Conservation (phyloP, 768 basidiomycete species). For the Termitomyces sp. region DNA sequence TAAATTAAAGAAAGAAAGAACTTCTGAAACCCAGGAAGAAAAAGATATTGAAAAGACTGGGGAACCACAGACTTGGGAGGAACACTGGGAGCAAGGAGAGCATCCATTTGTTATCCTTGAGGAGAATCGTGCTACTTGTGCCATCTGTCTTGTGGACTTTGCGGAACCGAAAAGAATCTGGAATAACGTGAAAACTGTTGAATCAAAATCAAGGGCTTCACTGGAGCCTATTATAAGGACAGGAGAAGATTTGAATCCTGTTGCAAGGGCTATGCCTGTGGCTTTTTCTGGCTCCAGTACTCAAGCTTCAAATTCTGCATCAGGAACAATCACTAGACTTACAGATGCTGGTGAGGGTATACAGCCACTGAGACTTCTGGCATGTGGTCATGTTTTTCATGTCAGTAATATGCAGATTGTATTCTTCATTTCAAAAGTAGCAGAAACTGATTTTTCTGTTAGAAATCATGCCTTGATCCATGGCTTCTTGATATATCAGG, state of each 20-base stretch:
- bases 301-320: background rate
- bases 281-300: slow-evolving; percentile 1
- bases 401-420: slow-evolving; percentile 37
- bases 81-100: slow-evolving; percentile 69
- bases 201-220: background rate
- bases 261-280: background rate
- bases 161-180: slow-evolving; percentile 55
- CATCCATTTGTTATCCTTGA: slow-evolving; percentile 82
- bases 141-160: slow-evolving; percentile 83
- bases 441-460: slow-evolving; percentile 4
- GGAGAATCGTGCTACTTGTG: slow-evolving; percentile 79
- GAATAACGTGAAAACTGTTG: background rate
- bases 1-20: slow-evolving; percentile 12
- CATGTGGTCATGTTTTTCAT: slow-evolving; percentile 88
- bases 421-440: background rate
- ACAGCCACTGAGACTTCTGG: slow-evolving; percentile 69
- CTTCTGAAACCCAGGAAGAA: slow-evolving; percentile 1
- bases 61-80: slow-evolving; percentile 60
- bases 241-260: background rate
- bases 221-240: background rate
- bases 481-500: slow-evolving; percentile 86
- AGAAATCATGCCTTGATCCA: slow-evolving; percentile 88
- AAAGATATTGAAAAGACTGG: slow-evolving; percentile 12
- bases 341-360: slow-evolving; percentile 72
- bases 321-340: slow-evolving; percentile 31